phyloP scores from a whole-genome alignment of 345 rosid genomes.

The Lagerstroemia speciosa region DNA sequence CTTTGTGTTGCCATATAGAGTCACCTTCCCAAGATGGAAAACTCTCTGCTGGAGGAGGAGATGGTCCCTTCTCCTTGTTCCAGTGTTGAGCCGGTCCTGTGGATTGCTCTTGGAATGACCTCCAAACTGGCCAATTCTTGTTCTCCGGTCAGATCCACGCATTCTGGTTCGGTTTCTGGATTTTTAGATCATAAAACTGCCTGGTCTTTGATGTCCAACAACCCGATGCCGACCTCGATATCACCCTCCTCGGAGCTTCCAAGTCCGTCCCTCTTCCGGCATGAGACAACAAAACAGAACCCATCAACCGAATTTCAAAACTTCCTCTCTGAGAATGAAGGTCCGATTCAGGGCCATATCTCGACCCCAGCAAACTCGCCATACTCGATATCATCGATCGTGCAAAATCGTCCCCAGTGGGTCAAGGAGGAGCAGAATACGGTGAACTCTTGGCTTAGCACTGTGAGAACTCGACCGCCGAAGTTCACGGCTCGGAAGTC shows the following conservation, averaged over 20 bases:
- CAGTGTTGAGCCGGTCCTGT: slow-evolving; percentile 1
- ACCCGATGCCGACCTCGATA: slow-evolving; percentile 21
- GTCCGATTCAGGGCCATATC: too few species aligned
- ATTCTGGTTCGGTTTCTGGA: background rate
- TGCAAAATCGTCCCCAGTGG: background rate
- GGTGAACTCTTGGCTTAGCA: slow-evolving; percentile 36
- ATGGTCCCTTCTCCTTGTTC: background rate
- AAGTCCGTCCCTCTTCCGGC: slow-evolving; percentile 46
- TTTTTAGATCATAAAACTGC: background rate
- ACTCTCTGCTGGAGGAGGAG: slow-evolving; percentile 20
- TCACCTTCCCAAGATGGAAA: slow-evolving; percentile 47
- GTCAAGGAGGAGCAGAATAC: slow-evolving; percentile 23
- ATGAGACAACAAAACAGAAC: slow-evolving; percentile 30
- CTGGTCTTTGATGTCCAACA: background rate
- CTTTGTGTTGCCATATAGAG: slow-evolving; percentile 17
- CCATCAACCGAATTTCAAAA: slow-evolving; percentile 10
- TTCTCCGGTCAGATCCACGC: too few species aligned
- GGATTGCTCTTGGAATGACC: slow-evolving; percentile 22
- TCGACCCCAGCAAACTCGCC: background rate
- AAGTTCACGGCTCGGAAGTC: slow-evolving; percentile 37
- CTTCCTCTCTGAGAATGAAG: background rate
- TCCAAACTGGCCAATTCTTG: slow-evolving; percentile 4
- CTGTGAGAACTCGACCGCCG: slow-evolving; percentile 67
- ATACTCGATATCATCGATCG: background rate
- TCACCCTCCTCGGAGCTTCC: slow-evolving; percentile 33